These are phyloP conservation scores for Aureobasidium sp. DNA, from an alignment of 2,329 filamentous ascomycete species.

Conservation along the genomic window DNA sequence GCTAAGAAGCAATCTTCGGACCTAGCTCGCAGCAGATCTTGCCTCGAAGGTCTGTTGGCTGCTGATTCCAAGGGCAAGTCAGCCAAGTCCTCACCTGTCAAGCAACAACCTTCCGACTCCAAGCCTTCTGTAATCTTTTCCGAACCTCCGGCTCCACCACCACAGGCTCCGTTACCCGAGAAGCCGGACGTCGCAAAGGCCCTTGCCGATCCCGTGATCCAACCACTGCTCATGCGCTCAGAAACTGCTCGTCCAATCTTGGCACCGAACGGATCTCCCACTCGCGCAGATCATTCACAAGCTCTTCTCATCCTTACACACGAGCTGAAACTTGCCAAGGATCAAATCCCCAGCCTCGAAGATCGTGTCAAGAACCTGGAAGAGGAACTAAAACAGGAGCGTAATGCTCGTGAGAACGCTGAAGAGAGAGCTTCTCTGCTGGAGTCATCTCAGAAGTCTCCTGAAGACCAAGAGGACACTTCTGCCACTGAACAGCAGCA, in stretches of 20 bases:
- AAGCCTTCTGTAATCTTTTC: slow-evolving; percentile 63
- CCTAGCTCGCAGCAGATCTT: slow-evolving; percentile 72
- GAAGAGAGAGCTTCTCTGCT: slow-evolving; percentile 73
- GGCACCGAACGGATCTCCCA: slow-evolving; percentile 49
- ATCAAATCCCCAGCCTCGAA: slow-evolving; percentile 78
- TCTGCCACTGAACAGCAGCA: slow-evolving; percentile 21
- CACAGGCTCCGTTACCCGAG: slow-evolving; percentile 86
- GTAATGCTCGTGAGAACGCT: slow-evolving; percentile 71
- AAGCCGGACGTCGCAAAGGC: slow-evolving; percentile 67
- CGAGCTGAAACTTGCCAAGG: slow-evolving; percentile 73
- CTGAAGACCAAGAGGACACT: slow-evolving; percentile 19
- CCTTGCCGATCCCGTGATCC: slow-evolving; percentile 39
- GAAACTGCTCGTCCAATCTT: slow-evolving; percentile 64
- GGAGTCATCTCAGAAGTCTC: slow-evolving; percentile 38
- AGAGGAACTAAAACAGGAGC: slow-evolving; percentile 67
- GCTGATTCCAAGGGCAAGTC: slow-evolving; percentile 54
- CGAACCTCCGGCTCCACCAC: slow-evolving; percentile 86
- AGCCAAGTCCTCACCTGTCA: slow-evolving; percentile 40
- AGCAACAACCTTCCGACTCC: slow-evolving; percentile 59
- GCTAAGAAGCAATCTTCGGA: slow-evolving; percentile 85
- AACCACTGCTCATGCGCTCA: slow-evolving; percentile 63
- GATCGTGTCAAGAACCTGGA: slow-evolving; percentile 76
- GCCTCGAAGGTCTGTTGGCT: slow-evolving; percentile 68
- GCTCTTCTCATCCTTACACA: slow-evolving; percentile 82
- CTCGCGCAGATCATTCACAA: slow-evolving; percentile 53